A percentile compares a stretch with the other conserved stretches of the same genome.
phyloP scores from a whole-genome alignment of 2,329 filamentous ascomycete species.

The Intubia oerlemansii region DNA sequence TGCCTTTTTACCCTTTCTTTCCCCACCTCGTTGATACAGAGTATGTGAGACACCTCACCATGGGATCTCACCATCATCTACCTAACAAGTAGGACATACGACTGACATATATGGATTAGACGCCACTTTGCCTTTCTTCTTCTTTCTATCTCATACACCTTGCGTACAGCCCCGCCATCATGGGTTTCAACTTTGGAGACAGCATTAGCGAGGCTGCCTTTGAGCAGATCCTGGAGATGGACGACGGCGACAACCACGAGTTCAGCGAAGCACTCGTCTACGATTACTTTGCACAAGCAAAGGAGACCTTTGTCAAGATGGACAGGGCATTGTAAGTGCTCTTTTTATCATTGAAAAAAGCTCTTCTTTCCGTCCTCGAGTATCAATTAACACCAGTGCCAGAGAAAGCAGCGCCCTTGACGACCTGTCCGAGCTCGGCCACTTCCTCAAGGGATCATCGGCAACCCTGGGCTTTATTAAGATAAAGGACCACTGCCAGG shows the following conservation, averaged over 20 bases:
- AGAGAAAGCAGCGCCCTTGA: conserved; percentile 32
- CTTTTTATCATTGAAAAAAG: too few species aligned
- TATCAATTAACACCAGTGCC: background rate
- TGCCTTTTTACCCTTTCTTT: background rate
- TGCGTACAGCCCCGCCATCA: conserved; percentile 12
- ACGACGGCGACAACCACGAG: conserved; percentile 70
- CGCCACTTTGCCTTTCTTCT: background rate
- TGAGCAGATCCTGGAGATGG: conserved; percentile 94
- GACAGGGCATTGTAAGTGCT: conserved; percentile 56
- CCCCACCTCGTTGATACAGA: background rate
- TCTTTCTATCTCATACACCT: background rate
- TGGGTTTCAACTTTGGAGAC: conserved; percentile 45
- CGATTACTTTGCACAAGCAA: conserved; percentile 83
- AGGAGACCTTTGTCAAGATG: conserved; percentile 72
- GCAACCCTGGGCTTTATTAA: conserved; percentile 81
- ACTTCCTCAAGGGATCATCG: conserved; percentile 94
- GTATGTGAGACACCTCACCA: too few species aligned
- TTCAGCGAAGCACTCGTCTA: conserved; percentile 79
- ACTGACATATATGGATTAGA: too few species aligned
- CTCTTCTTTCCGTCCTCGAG: background rate
- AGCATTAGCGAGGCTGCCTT: conserved; percentile 66
- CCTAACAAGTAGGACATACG: too few species aligned
- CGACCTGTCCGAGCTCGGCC: conserved; percentile 65
- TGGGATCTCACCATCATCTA: too few species aligned
- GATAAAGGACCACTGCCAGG: conserved; percentile 83